phyloP scores from a whole-genome alignment of 805 yeast species.

The Crinitomyces ghanaensis region DNA sequence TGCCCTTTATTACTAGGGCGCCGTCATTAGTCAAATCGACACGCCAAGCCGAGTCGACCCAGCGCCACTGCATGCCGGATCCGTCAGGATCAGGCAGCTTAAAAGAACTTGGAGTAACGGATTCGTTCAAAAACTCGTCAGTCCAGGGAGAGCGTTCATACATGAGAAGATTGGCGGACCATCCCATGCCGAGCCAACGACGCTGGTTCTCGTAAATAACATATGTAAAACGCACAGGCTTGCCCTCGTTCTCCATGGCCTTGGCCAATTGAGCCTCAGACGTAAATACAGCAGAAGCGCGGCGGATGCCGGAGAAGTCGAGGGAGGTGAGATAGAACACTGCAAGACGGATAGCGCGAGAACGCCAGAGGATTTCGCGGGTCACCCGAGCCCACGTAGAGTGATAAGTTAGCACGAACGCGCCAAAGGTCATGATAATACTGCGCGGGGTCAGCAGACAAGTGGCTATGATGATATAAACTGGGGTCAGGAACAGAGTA shows the following conservation, averaged over 20 bases:
- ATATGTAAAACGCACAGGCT: conserved; percentile 72
- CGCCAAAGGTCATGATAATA: conserved; percentile 46
- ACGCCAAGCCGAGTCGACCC: conserved; percentile 92
- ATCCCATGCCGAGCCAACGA: conserved; percentile 95
- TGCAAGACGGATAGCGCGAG: conserved; percentile 53
- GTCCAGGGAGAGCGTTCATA: conserved; percentile 97
- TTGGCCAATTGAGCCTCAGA: conserved; percentile 18
- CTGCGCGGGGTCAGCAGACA: conserved; percentile 62
- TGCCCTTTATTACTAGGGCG: conserved; percentile 52
- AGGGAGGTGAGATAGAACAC: conserved; percentile 81
- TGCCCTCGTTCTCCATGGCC: conserved; percentile 24
- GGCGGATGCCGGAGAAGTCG: conserved; percentile 47
- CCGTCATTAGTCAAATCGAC: conserved; percentile 84
- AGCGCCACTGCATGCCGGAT: conserved; percentile 75
- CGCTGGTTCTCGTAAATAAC: conserved; percentile 92
- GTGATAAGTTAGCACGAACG: conserved; percentile 66
- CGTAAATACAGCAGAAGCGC: conserved; percentile 26
- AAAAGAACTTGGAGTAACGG: conserved; percentile 64
- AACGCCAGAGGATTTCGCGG: conserved; percentile 76
- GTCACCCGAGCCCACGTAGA: conserved; percentile 77
- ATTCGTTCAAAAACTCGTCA: conserved; percentile 85
- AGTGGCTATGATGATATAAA: conserved; percentile 59
- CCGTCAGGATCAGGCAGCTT: conserved; percentile 64
- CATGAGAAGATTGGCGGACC: conserved; percentile 86
- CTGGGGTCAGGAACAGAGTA: conserved; percentile 74